These are phyloP conservation scores for Capsicum chinense DNA, from an alignment of 257 asterid genomes.

Conservation along the genomic window DNA sequence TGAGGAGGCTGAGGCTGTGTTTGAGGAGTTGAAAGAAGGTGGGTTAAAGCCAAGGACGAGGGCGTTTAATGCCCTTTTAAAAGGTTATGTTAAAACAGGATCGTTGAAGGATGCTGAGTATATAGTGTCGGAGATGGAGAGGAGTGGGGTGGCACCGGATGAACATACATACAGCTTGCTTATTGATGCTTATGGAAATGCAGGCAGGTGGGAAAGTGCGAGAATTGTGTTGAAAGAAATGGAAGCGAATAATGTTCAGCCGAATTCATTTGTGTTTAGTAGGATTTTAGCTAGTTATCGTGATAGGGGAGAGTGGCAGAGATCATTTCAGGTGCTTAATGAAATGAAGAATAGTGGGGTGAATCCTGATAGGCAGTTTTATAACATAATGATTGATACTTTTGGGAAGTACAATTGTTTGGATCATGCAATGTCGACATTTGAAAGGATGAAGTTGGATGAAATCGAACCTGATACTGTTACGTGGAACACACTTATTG, in stretches of 20 bases:
- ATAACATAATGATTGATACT: slow-evolving; percentile 88
- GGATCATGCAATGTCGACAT: slow-evolving; percentile 83
- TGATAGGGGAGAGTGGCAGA: slow-evolving; percentile 97
- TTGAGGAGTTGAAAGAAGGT: slow-evolving; percentile 90
- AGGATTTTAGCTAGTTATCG: slow-evolving; percentile 82
- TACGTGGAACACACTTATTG: slow-evolving; percentile 93
- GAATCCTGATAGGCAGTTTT: slow-evolving; percentile 75
- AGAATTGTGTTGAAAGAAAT: slow-evolving; percentile 85
- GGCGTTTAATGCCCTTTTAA: slow-evolving; percentile 89
- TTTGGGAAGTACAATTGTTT: slow-evolving; percentile 91
- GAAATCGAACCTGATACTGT: slow-evolving; percentile 79
- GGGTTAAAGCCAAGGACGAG: slow-evolving; percentile 81
- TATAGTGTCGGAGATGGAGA: slow-evolving; percentile 86
- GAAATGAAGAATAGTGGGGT: slow-evolving; percentile 90
- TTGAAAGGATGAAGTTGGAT: slow-evolving; percentile 79
- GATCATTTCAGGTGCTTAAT: slow-evolving; percentile 86
- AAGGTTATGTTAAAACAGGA: slow-evolving; percentile 82
- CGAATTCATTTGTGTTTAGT: slow-evolving; percentile 71
- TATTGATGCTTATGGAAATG: slow-evolving; percentile 94
- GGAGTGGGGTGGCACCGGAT: slow-evolving; percentile 74
- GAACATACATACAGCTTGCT: slow-evolving; percentile 85
- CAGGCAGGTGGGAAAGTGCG: slow-evolving; percentile 97
- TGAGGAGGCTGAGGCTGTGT: slow-evolving; percentile 92
- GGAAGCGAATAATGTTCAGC: slow-evolving; percentile 75
- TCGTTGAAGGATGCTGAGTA: slow-evolving; percentile 81